phyloP scores from a whole-genome alignment of 495 filamentous ascomycete genomes.

The Neohortaea acidophila region DNA sequence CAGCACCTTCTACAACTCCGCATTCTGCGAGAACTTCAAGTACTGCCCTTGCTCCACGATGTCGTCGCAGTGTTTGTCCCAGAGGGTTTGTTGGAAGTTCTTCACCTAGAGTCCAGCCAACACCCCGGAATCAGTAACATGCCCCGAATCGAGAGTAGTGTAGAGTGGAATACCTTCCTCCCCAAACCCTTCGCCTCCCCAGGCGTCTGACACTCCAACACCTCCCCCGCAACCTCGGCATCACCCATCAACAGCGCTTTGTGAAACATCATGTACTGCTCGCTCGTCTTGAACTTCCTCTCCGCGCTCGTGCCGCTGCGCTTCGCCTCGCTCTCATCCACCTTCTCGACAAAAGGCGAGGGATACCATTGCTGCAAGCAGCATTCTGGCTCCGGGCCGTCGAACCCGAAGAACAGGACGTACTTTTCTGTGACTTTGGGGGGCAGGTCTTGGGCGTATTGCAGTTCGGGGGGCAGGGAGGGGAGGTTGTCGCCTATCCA shows the following conservation, averaged over 20 bases:
- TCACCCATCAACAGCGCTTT: slow-evolving; percentile 9
- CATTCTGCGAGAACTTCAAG: no score
- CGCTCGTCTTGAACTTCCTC: slow-evolving; percentile 1
- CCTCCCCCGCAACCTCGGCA: neutral
- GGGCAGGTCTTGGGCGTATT: slow-evolving; percentile 3
- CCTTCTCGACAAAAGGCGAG: neutral
- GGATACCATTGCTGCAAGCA: slow-evolving; percentile 12
- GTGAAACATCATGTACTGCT: slow-evolving; percentile 13
- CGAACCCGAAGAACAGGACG: slow-evolving; percentile 12
- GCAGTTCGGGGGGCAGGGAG: no score
- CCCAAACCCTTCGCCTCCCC: slow-evolving; percentile 7
- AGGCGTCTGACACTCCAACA: neutral
- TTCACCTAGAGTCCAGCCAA: no score
- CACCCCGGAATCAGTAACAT: no score
- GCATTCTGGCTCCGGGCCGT: slow-evolving; percentile 2
- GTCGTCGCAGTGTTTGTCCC: no score
- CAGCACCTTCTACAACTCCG: no score
- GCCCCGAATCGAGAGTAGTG: no score
- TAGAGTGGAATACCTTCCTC: no score
- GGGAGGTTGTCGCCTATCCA: no score
- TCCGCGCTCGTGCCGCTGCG: neutral
- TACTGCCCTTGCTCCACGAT: no score
- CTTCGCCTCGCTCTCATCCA: no score
- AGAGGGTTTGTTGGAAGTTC: no score
- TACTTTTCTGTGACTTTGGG: slow-evolving; percentile 4